Conservation (phyloP, 75 land plant species). For the Selaginella moellendorffii region DNA sequence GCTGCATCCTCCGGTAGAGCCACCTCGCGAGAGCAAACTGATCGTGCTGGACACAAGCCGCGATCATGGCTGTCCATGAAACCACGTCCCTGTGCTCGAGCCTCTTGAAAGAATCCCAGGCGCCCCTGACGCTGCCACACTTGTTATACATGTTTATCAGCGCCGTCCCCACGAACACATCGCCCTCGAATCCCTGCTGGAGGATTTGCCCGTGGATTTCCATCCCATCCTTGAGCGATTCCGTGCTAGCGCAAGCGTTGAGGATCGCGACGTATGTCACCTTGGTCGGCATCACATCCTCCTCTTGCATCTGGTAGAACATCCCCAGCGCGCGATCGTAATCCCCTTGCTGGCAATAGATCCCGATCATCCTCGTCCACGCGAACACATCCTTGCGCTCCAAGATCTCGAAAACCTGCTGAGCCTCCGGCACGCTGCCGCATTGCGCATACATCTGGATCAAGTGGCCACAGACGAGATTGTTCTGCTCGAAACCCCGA, state of each 20-base stretch:
- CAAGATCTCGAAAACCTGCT: background rate
- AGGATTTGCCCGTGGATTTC: background rate
- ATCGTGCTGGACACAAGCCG: background rate
- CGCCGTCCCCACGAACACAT: background rate
- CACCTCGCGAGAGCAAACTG: background rate
- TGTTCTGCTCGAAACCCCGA: background rate
- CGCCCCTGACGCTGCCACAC: constrained; percentile 1
- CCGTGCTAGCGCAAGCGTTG: background rate
- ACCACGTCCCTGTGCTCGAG: background rate
- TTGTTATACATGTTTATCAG: constrained; percentile 2
- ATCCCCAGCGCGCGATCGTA: background rate
- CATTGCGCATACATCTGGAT: background rate
- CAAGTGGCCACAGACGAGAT: background rate
- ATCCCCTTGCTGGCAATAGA: background rate
- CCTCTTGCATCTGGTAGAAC: background rate
- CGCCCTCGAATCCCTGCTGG: background rate
- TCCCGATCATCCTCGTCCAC: background rate
- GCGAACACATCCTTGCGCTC: background rate
- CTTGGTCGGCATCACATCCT: background rate
- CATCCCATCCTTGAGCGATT: background rate
- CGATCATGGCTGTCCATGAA: background rate
- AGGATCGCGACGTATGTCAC: constrained; percentile 8
- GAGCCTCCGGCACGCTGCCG: background rate
- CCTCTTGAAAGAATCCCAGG: constrained; percentile 5
- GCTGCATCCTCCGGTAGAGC: constrained; percentile 2